Percentiles rank a stretch among this genome's conserved stretches.
Conservation (phyloP, 73 alveolate species). For the Paramecium tetraurelia region DNA sequence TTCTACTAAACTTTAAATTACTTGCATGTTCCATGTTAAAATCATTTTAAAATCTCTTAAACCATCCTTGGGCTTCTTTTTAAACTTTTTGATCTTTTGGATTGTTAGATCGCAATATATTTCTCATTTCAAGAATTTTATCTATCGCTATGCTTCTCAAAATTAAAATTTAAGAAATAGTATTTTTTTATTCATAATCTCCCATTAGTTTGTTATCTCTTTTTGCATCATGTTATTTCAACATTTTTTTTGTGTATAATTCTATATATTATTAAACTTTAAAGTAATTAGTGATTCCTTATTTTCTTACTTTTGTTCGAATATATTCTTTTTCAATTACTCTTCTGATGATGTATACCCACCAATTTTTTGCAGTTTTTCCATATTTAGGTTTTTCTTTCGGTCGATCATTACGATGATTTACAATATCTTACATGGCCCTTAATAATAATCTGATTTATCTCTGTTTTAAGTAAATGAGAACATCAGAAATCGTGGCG, state of each 20-base stretch:
- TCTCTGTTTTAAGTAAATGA: slow-evolving; percentile 4
- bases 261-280: not conserved
- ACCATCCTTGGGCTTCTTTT: slow-evolving; percentile 24
- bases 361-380: slow-evolving; percentile 12
- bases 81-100: not conserved
- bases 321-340: slow-evolving; percentile 39
- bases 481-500: not conserved
- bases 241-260: slow-evolving; percentile 18
- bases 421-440: slow-evolving; percentile 4
- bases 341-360: not conserved
- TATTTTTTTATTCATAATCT: not conserved
- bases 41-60: not conserved
- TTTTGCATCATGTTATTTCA: not conserved
- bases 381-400: not conserved
- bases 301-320: not conserved
- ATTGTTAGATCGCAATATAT: not conserved
- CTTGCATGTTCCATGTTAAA: slow-evolving; percentile 46
- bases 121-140: slow-evolving; percentile 25
- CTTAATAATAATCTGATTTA: slow-evolving; percentile 12
- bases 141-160: slow-evolving; percentile 41
- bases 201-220: not conserved
- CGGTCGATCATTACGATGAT: slow-evolving; percentile 36
- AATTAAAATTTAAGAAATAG: not conserved
- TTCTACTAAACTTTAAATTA: slow-evolving; percentile 33
- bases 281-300: slow-evolving; percentile 10